These are phyloP conservation scores for Microcyclospora pomicola DNA, from an alignment of 2,329 filamentous ascomycete genomes.

Conservation along the genomic window DNA sequence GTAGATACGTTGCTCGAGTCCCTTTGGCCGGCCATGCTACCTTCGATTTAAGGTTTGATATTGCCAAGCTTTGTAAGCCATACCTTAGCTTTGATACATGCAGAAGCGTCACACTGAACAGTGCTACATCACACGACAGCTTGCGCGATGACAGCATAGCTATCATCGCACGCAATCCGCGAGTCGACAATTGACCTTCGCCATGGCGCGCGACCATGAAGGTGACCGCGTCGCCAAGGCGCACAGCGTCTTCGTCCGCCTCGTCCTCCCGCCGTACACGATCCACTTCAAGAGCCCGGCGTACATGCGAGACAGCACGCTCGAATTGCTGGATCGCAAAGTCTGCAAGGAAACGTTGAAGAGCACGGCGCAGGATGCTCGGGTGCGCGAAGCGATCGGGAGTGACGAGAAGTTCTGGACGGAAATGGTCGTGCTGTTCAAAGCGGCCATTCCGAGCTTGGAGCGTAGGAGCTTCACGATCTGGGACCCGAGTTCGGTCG, in stretches of 20 bases:
- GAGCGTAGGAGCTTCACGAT: constrained; percentile 48
- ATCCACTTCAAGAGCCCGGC: constrained; percentile 47
- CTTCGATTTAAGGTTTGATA: constrained; percentile 10
- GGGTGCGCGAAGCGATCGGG: constrained; percentile 41
- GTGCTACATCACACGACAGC: neutral
- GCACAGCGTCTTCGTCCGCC: constrained; percentile 31
- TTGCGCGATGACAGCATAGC: neutral
- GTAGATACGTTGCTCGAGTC: no score
- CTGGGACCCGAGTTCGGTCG: constrained; percentile 41
- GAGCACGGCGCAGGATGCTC: constrained; percentile 41
- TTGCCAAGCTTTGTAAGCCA: constrained; percentile 9
- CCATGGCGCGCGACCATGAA: constrained; percentile 9
- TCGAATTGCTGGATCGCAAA: constrained; percentile 41
- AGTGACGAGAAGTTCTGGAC: constrained; percentile 45
- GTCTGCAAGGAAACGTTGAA: constrained; percentile 47
- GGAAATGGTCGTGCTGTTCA: constrained; percentile 43
- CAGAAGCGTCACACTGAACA: neutral
- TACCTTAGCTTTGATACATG: neutral
- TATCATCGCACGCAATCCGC: neutral
- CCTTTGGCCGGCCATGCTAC: no score
- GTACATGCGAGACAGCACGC: constrained; percentile 45
- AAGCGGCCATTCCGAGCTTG: constrained; percentile 46
- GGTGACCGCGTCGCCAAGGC: constrained; percentile 14
- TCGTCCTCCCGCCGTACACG: constrained; percentile 34
- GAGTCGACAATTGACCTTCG: neutral